Base-by-base conservation (phyloP, 2,329 filamentous ascomycete genomes). In the Alternaria sp. region DNA sequence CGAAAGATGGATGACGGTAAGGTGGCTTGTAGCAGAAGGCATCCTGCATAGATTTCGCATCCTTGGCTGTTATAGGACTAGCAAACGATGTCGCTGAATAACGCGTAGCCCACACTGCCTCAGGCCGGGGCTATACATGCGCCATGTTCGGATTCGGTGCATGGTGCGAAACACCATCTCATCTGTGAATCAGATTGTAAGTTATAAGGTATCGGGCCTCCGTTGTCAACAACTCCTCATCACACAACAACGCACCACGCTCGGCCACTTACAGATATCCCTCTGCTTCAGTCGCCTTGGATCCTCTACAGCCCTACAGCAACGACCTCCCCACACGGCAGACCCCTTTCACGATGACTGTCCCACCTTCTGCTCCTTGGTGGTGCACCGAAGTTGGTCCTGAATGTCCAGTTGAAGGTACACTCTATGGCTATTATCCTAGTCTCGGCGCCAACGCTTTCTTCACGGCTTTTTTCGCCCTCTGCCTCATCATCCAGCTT, bases 391-490 rank as follows among this genome's bases (percentile, higher is more conserved):
- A 66, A 6, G 61, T 73, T 18, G 57, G 61, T 16, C 65, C 66
- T 11, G 56, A 60, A 11, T 86, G 84, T 59, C 78, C 82, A 0
- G 78, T 86, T 18, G 72, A 81, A 54, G 78, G 75, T 1, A 84
- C 83, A 2, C 79, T 82, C 16, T 85, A 87, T 64, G 81, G 83
- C 26, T 88, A 88, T 72, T 78, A 82, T 34, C 86, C 86, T 0
- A 81, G 75, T 38, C 73, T 86, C 1, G 78, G 76, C 5, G 84
- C 81, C 16, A 87, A 87, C 67, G 76, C 81, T 47, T 82, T 86
- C 74, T 87, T 86, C 70, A 66, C 81, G 0, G 80, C 79, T 28
- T 81, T 86, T 67, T 87, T 86, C 69, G 83, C 74, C 28, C 20
- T 85, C 4, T 78, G 82, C 49, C 78, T 84, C 3, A 14, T 86